Evolutionary conservation across 495 filamentous ascomycete genomes (phyloP).

Genomic region (Oidiodendron maius): DNA sequence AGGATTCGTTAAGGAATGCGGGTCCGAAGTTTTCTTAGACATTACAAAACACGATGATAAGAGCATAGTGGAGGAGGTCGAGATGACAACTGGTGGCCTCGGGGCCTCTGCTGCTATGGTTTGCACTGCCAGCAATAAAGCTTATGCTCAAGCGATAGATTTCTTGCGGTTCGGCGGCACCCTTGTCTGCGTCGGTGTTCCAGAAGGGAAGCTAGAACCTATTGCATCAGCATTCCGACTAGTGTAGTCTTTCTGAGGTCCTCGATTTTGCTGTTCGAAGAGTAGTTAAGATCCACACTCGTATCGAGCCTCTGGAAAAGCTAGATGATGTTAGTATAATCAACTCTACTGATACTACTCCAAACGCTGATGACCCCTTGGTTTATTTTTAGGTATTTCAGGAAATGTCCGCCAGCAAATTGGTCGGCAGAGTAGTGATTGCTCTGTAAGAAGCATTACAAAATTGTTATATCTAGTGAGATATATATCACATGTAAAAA

Average conservation of each 20-base stretch:
- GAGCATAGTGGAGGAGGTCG: constrained; percentile 41
- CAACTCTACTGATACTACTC: too few species aligned
- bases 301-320: constrained; percentile 54
- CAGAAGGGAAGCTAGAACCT: constrained; percentile 48
- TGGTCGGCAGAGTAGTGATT: too few species aligned
- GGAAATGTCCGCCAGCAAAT: too few species aligned
- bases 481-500: too few species aligned
- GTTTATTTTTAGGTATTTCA: too few species aligned
- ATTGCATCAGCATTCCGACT: constrained; percentile 43
- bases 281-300: constrained; percentile 53
- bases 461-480: too few species aligned
- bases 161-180: constrained; percentile 60
- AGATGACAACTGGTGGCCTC: constrained; percentile 46
- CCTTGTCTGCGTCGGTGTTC: constrained; percentile 60
- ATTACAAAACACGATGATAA: constrained; percentile 49
- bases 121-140: constrained; percentile 55
- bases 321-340: constrained; percentile 54
- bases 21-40: constrained; percentile 65
- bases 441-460: too few species aligned
- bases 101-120: constrained; percentile 64
- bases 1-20: constrained; percentile 47
- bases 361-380: too few species aligned
- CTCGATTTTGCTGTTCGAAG: constrained; percentile 60
- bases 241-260: constrained; percentile 59
- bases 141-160: constrained; percentile 54